These are phyloP conservation scores for Leonotis leonurus DNA, from an alignment of 257 asterid species.

Conservation along the genomic window DNA sequence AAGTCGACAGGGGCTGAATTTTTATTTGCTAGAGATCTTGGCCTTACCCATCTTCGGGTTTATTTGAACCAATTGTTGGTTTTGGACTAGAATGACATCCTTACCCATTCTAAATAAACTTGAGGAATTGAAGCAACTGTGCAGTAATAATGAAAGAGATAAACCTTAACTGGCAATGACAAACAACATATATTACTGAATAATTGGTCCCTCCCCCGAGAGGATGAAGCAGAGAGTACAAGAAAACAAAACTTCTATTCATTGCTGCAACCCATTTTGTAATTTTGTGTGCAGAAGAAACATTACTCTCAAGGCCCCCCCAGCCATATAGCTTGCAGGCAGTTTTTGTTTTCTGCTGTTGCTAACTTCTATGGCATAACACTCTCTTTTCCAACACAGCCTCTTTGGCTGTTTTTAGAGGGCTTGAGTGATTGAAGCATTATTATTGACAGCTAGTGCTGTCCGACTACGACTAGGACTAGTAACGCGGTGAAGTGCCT, in stretches of 20 bases:
- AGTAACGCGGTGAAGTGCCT: neutral
- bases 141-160: constrained; percentile 17
- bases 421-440: neutral
- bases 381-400: constrained; percentile 17
- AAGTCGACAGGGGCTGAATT: no score
- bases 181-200: constrained; percentile 7
- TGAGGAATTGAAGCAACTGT: constrained; percentile 16
- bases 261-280: constrained; percentile 19
- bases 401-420: constrained; percentile 8
- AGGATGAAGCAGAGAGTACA: neutral
- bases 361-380: constrained; percentile 35
- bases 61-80: no score
- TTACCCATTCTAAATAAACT: no score
- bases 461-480: neutral
- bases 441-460: constrained; percentile 6
- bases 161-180: constrained; percentile 5
- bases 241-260: constrained; percentile 23
- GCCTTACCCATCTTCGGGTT: no score
- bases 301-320: constrained; percentile 11
- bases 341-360: constrained; percentile 21
- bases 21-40: no score
- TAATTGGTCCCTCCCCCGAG: constrained; percentile 42
- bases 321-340: constrained; percentile 22
- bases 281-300: constrained; percentile 20
- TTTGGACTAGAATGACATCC: no score